Conservation (phyloP, 345 rosid genomes). For the Murraya koenigii region DNA sequence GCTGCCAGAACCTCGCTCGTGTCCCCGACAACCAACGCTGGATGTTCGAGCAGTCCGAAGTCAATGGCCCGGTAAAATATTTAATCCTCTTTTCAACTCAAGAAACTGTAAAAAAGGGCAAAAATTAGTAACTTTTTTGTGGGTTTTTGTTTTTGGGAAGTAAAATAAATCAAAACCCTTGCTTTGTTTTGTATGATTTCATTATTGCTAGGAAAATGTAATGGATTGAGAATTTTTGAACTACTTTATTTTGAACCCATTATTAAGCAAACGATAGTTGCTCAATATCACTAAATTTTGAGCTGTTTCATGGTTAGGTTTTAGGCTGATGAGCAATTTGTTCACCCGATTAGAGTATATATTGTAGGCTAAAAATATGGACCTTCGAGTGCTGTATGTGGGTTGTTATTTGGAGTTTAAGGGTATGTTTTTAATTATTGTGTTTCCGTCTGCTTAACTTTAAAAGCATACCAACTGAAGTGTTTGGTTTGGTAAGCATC, state of each 20-base stretch:
- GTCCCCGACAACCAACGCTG: constrained; percentile 66
- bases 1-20: constrained; percentile 50
- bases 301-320: not conserved
- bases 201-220: not conserved
- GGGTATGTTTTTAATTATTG: too few relatives aligned
- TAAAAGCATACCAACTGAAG: not conserved
- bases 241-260: not conserved
- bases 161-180: not conserved
- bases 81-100: not conserved
- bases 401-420: too few relatives aligned
- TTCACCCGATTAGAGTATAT: not conserved
- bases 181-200: not conserved
- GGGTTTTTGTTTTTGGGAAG: not conserved
- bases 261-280: not conserved
- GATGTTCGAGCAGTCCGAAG: constrained; percentile 73
- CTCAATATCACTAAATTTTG: not conserved
- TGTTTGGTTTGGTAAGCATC: too few relatives aligned
- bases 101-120: not conserved
- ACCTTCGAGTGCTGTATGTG: not conserved
- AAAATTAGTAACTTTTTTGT: not conserved
- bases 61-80: constrained; percentile 55
- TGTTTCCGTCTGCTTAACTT: too few relatives aligned
- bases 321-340: not conserved
- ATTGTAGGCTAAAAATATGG: not conserved
- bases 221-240: not conserved